Base-by-base conservation (phyloP, 306 rosid genomes). In the Vigna mungo region DNA sequence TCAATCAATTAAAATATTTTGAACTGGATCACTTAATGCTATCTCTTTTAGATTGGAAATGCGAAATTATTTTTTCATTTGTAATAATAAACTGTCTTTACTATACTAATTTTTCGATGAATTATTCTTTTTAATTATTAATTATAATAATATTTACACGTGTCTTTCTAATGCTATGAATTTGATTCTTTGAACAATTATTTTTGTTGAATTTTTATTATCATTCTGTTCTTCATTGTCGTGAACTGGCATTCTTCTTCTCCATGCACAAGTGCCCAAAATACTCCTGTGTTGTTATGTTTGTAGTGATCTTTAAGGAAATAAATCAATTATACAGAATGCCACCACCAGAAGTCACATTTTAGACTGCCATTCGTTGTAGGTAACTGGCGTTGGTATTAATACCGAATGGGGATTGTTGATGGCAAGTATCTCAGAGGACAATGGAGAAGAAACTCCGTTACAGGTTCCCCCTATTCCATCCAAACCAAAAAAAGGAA, bases 401-500 rank as follows among this genome's bases (percentile, higher is more conserved):
- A 95, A 95, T 78, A 95, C 98, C 39, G 98, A 95, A 87, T 95
- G 98, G 98, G 98, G 98, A 81, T 85, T 95, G 86, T 82, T 95
- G 94, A 95, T 95, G 98, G 97, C 98, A 61, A 95, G 98, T 72
- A 95, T 95, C 82, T 92, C 98, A 21, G 98, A 95, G 76, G 98
- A 95, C 79, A 95, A 83, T 1, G 98, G 97, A 56, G 97, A 95
- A 88, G 98, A 95, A 90, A 95, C 98, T 80, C 98, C 98, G 2
- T 86, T 95, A 76, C 98, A 95, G 98, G 98, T 95, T 34, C 27
- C 23, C 44, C 81, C 39, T 55, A 72, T 49, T 72, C 72, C 66
- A 68, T 80, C 55, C 32, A 34, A 66, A 30, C 4, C 34, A 63
- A 56, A 44, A 76, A 68, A 48, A 20, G 36, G 72, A 76, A 75